Conservation (phyloP, 2,329 filamentous ascomycete species). For the Aspergillus pseudonomiae region DNA sequence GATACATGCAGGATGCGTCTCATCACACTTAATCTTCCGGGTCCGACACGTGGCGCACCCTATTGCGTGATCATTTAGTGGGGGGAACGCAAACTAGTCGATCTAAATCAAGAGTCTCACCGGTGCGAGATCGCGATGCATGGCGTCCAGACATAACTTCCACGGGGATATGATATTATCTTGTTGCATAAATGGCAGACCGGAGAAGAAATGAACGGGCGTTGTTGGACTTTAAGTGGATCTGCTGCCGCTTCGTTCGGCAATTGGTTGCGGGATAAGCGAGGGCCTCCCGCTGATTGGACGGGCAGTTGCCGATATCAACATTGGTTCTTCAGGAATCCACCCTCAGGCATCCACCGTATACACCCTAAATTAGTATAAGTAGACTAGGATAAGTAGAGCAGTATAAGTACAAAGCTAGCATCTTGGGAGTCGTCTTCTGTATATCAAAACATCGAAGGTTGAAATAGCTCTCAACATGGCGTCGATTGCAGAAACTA, state of each 20-base stretch:
- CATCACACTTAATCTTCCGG: neutral
- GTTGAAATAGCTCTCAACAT: neutral
- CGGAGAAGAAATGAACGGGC: neutral
- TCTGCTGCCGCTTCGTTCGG: neutral
- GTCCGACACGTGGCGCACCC: neutral
- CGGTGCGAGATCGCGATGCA: neutral
- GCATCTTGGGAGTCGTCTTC: too few relatives aligned
- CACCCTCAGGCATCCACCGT: neutral
- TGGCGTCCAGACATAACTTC: neutral
- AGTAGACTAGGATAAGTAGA: neutral
- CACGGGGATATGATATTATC: neutral
- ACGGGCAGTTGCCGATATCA: neutral
- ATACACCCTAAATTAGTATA: neutral
- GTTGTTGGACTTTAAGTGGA: neutral
- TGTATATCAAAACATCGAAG: neutral
- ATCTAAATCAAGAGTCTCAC: neutral
- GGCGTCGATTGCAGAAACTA: neutral
- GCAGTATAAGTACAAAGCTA: too few relatives aligned
- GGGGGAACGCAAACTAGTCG: neutral
- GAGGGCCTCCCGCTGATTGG: neutral
- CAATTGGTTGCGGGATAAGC: neutral
- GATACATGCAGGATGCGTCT: neutral
- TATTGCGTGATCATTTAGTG: neutral
- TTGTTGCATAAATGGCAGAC: neutral
- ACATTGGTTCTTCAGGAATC: neutral